Evolutionary conservation across 2,329 filamentous ascomycete species (phyloP).

Genomic region (Monilinia aucupariae): DNA sequence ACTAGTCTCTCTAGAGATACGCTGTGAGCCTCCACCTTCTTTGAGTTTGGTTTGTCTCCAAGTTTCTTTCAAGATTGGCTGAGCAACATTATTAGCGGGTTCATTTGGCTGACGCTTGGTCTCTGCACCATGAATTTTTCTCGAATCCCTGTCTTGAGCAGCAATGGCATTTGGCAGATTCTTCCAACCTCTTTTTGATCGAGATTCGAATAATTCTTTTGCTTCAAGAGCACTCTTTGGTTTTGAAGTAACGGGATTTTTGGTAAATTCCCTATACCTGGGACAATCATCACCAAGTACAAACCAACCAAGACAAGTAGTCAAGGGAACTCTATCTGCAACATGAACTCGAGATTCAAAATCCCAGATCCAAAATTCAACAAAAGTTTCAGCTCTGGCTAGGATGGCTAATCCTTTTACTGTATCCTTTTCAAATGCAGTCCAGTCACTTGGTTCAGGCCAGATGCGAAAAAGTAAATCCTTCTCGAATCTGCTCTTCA

Average conservation of each 20-base stretch:
- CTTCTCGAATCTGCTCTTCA: background rate
- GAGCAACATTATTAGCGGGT: no score
- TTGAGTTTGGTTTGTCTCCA: no score
- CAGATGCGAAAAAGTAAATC: background rate
- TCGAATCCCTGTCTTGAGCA: no score
- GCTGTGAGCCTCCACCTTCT: no score
- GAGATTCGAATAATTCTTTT: no score
- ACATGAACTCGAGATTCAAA: background rate
- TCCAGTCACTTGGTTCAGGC: background rate
- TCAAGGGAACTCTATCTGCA: background rate
- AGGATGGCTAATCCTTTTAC: background rate
- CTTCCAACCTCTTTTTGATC: no score
- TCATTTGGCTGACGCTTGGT: no score
- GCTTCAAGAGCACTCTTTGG: background rate
- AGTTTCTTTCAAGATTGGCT: no score
- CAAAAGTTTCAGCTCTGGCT: background rate
- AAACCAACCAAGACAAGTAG: background rate
- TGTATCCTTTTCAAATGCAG: background rate
- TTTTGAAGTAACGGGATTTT: background rate
- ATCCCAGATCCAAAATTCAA: background rate
- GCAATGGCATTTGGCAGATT: no score
- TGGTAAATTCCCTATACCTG: background rate
- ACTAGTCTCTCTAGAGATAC: no score
- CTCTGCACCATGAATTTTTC: no score
- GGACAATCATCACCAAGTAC: background rate